Base-by-base conservation (phyloP, 1,139 yeast genomes). In the Yamadazyma triangularis region DNA sequence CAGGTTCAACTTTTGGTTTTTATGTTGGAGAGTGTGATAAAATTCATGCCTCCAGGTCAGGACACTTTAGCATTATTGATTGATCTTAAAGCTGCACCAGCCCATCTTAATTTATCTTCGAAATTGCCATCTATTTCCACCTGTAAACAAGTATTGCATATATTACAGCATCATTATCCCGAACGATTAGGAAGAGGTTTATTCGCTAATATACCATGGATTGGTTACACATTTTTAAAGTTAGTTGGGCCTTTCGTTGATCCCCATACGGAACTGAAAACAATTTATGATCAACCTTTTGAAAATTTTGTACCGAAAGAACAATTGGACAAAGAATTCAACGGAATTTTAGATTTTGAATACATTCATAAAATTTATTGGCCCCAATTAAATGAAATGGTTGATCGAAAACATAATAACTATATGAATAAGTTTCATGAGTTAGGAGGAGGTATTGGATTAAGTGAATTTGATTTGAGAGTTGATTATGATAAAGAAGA, bases 71-170 rank as follows among this genome's bases (percentile, higher is more conserved):
- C 74, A 6, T 50, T 69, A 29, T 55, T 69, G 32, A 69, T 69
- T 27, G 75, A 69, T 44, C 68, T 68, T 45, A 66, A 69, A 42
- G 61, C 70, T 28, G 20, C 20, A 18, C 20, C 20, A 7, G 20
- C 20, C 6, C 20, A 18, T 9, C 20, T 18, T 18, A 18, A 18
- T 18, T 18, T 18, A 18, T 18, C 20, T 7, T 18, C 20, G 12
- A 87, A 85, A 55, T 73, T 87, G 29, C 98, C 98, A 3, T 88
- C 96, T 1, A 68, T 91, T 23, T 73, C 83, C 24, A 81, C 74
- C 13, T 87, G 88, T 15, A 77, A 82, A 55, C 83, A 81, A 46
- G 87, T 82, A 12, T 61, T 83, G 42, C 79, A 79, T 50, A 81
- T 82, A 43, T 63, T 83, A 43, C 93, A 75, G 48, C 60, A 71